phyloP scores from a whole-genome alignment of 352 stramenopile genomes.

The Aphanomyces euteiches region DNA sequence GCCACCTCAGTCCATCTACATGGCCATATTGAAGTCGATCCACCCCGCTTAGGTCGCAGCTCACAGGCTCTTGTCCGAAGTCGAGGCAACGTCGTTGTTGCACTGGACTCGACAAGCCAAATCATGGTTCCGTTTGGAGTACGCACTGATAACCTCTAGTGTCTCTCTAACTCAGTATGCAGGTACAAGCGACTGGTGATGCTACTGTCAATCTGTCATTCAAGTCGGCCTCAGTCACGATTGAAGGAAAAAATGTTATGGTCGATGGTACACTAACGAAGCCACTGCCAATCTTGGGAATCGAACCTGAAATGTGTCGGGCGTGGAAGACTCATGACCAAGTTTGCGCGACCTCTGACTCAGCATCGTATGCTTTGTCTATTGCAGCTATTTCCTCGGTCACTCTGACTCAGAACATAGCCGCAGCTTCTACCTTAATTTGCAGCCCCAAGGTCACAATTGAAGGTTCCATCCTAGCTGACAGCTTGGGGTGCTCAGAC shows the following conservation, averaged over 20 bases:
- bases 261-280: neutral
- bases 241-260: neutral
- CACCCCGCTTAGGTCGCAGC: neutral
- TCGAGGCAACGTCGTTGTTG: neutral
- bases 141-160: neutral
- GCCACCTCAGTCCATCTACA: neutral
- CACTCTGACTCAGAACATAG: slow-evolving; percentile 44
- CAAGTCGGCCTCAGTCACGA: neutral
- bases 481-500: slow-evolving; percentile 48
- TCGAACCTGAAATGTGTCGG: neutral
- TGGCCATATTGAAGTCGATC: slow-evolving; percentile 3
- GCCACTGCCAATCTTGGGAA: neutral
- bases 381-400: slow-evolving; percentile 45
- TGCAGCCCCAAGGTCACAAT: slow-evolving; percentile 48
- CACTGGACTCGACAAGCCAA: neutral
- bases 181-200: too few species aligned
- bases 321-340: neutral
- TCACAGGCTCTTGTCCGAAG: neutral
- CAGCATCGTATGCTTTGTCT: slow-evolving; percentile 40
- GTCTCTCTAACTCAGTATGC: too few species aligned
- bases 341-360: neutral
- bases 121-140: slow-evolving; percentile 3
- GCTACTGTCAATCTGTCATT: too few species aligned
- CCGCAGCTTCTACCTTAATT: slow-evolving; percentile 54
- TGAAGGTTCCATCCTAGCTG: slow-evolving; percentile 40